Percentiles rank a stretch among this genome's conserved stretches.
Conservation (phyloP, 371 early-diverging fungal species). For the Apophysomyces sp. region DNA sequence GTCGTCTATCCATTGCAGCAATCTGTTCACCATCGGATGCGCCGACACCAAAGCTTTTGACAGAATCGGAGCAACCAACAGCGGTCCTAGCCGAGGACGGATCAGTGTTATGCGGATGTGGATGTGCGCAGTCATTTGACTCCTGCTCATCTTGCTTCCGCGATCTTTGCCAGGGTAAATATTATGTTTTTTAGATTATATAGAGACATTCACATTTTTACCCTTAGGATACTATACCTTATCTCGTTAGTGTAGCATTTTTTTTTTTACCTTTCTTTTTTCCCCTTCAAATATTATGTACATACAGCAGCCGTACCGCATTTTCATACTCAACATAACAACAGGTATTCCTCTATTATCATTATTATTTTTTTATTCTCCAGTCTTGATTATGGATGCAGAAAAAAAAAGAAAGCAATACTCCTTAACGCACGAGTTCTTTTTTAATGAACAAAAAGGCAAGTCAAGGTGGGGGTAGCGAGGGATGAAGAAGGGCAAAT, state of each 20-base stretch:
- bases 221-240: neutral
- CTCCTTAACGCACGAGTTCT: slow-evolving; percentile 3
- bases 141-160: slow-evolving; percentile 24
- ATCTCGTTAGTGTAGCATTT: neutral
- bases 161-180: slow-evolving; percentile 17
- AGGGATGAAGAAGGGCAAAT: slow-evolving; percentile 3
- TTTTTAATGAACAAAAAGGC: slow-evolving; percentile 1
- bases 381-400: neutral
- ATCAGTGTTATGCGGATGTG: slow-evolving; percentile 33
- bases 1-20: slow-evolving; percentile 24
- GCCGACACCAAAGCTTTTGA: slow-evolving; percentile 5
- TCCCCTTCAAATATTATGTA: neutral
- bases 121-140: slow-evolving; percentile 30
- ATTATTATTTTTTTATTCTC: slow-evolving; percentile 1
- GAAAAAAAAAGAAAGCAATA: neutral
- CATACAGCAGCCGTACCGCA: neutral
- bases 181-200: neutral
- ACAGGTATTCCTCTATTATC: neutral
- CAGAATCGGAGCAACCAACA: slow-evolving; percentile 19
- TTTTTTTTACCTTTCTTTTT: neutral
- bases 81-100: slow-evolving; percentile 29
- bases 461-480: slow-evolving; percentile 1
- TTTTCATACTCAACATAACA: neutral
- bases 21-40: slow-evolving; percentile 14
- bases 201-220: neutral